These are phyloP conservation scores for Lignosus rhinocerotis DNA, from an alignment of 1,284 basidiomycete genomes.

Conservation along the genomic window DNA sequence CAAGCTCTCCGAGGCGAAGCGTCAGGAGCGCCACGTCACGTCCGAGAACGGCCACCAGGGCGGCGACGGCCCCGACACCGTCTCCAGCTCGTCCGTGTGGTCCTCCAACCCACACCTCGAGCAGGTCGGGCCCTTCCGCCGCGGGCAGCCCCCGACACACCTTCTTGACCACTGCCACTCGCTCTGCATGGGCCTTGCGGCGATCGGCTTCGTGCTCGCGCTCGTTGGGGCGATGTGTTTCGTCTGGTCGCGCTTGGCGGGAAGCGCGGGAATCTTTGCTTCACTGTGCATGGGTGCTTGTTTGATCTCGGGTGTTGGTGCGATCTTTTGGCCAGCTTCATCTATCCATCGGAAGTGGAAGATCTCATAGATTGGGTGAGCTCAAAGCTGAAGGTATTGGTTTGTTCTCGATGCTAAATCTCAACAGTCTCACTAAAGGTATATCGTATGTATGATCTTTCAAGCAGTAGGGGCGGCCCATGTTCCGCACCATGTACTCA, in stretches of 20 bases:
- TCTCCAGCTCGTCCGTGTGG: slow-evolving; percentile 15
- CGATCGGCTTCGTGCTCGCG: slow-evolving; percentile 53
- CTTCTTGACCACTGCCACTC: slow-evolving; percentile 50
- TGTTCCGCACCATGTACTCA: too few species aligned
- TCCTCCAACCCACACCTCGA: slow-evolving; percentile 44
- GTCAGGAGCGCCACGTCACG: slow-evolving; percentile 35
- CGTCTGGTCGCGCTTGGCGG: slow-evolving; percentile 49
- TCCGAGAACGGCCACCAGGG: slow-evolving; percentile 1
- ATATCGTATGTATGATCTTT: too few species aligned
- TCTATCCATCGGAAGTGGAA: slow-evolving; percentile 10
- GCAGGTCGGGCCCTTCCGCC: slow-evolving; percentile 42
- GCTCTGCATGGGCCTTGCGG: slow-evolving; percentile 48
- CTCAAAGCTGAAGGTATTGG: not conserved
- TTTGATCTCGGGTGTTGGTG: slow-evolving; percentile 30
- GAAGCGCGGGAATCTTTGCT: slow-evolving; percentile 44
- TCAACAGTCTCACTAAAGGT: too few species aligned
- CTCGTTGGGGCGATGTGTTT: slow-evolving; percentile 51
- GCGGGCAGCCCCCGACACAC: slow-evolving; percentile 39
- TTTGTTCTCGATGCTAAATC: not conserved
- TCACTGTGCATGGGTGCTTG: slow-evolving; percentile 42
- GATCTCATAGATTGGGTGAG: not conserved
- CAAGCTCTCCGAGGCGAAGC: slow-evolving; percentile 51
- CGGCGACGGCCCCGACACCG: not conserved
- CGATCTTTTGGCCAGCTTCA: slow-evolving; percentile 23
- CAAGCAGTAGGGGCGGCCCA: too few species aligned